A percentile compares a stretch with the other conserved stretches of the same genome.
Evolutionary conservation across 805 yeast genomes (phyloP).

Genomic region (Brettanomyces sp.): DNA sequence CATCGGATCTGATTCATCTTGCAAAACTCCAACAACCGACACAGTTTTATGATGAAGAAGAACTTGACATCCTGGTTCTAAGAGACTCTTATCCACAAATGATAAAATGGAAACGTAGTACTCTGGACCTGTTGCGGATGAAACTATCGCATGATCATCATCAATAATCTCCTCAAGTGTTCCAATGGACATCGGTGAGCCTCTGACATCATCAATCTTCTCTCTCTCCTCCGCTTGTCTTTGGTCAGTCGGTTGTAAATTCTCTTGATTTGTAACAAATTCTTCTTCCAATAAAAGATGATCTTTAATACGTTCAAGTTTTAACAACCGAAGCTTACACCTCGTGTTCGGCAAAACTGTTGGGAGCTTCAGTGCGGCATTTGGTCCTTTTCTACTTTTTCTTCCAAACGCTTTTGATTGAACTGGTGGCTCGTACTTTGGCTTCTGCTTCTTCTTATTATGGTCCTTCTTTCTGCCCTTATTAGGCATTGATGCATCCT

Average conservation of each 20-base stretch:
- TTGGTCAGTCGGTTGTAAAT: slow-evolving; percentile 91
- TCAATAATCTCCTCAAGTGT: slow-evolving; percentile 95
- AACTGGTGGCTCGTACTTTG: slow-evolving; percentile 99
- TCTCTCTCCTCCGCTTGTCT: slow-evolving; percentile 94
- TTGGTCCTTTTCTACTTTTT: slow-evolving; percentile 80
- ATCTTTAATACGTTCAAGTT: slow-evolving; percentile 94
- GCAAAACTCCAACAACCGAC: slow-evolving; percentile 94
- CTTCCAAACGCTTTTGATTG: slow-evolving; percentile 80
- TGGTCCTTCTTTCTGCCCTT: slow-evolving; percentile 25
- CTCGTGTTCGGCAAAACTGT: slow-evolving; percentile 85
- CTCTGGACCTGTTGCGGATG: slow-evolving; percentile 93
- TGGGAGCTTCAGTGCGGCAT: slow-evolving; percentile 66
- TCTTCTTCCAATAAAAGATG: slow-evolving; percentile 92
- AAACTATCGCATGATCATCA: slow-evolving; percentile 97
- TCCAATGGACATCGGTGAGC: slow-evolving; percentile 93
- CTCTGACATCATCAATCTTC: slow-evolving; percentile 90
- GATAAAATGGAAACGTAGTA: slow-evolving; percentile 93
- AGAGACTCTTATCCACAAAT: slow-evolving; percentile 89
- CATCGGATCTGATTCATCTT: slow-evolving; percentile 97
- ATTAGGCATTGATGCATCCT: slow-evolving; percentile 26
- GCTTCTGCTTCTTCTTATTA: slow-evolving; percentile 65
- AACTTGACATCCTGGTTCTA: slow-evolving; percentile 97
- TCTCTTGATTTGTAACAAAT: slow-evolving; percentile 90
- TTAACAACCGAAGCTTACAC: slow-evolving; percentile 81
- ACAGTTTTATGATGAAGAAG: slow-evolving; percentile 92